phyloP scores from a whole-genome alignment of 768 basidiomycete species.

The Leccinum rimulosum region DNA sequence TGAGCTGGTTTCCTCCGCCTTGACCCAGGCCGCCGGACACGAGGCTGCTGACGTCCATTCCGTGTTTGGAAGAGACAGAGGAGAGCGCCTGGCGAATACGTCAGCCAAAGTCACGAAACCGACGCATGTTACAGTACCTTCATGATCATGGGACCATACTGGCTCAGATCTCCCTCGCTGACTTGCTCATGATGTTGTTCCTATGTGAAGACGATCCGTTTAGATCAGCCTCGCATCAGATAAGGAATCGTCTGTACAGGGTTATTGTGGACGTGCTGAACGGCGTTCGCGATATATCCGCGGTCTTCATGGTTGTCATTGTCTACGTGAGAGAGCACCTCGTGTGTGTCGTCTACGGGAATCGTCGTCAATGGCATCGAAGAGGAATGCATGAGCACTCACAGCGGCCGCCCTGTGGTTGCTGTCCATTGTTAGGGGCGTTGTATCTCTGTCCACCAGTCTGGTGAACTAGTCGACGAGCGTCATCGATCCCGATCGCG shows the following conservation, averaged over 20 bases:
- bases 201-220: conserved; percentile 4
- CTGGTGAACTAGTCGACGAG: conserved; percentile 39
- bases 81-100: conserved; percentile 17
- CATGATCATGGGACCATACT: conserved; percentile 22
- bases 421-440: conserved; percentile 45
- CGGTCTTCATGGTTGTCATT: conserved; percentile 3
- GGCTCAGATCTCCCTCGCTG: conserved; percentile 5
- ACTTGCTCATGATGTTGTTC: conserved; percentile 17
- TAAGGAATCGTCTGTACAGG: conserved; percentile 5
- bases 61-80: conserved; percentile 20
- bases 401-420: conserved; percentile 25
- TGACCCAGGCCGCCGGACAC: conserved; percentile 36
- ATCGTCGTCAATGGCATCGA: conserved; percentile 3
- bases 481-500: conserved; percentile 2
- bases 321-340: conserved; percentile 54
- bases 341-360: conserved; percentile 56
- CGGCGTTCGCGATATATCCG: conserved; percentile 15
- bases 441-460: conserved; percentile 69
- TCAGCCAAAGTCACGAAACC: conserved; percentile 4
- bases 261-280: conserved; percentile 24
- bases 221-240: conserved; percentile 1
- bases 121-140: conserved; percentile 5
- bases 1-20: conserved; percentile 58
- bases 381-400: conserved; percentile 5
- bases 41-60: conserved; percentile 32